These are phyloP conservation scores for Cryphonectria naterciae DNA, from an alignment of 2,329 filamentous ascomycete species.

Conservation along the genomic window DNA sequence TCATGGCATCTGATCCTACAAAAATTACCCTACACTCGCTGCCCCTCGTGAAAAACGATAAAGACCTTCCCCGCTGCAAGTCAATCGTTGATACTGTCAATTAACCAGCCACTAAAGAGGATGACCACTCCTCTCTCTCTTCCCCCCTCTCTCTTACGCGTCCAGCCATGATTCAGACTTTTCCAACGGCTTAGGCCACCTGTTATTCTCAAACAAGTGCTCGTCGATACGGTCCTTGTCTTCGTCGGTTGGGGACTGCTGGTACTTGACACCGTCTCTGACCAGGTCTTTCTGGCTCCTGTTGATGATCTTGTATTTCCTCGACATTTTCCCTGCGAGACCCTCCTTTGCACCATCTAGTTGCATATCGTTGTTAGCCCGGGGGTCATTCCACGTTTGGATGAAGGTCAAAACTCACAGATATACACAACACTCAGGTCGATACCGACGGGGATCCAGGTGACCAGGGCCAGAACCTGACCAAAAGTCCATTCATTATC, in stretches of 20 bases:
- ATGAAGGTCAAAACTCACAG: slow-evolving; percentile 31
- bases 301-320: slow-evolving; percentile 9
- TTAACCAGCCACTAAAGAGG: background rate
- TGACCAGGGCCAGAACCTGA: slow-evolving; percentile 38
- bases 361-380: background rate
- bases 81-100: too few relatives aligned
- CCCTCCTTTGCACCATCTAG: slow-evolving; percentile 16
- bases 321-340: slow-evolving; percentile 12
- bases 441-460: slow-evolving; percentile 37
- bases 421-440: slow-evolving; percentile 36
- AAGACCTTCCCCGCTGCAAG: background rate
- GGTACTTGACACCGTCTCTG: background rate
- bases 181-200: slow-evolving; percentile 1
- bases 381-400: background rate
- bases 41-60: background rate
- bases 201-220: background rate
- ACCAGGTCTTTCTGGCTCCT: background rate
- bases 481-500: slow-evolving; percentile 39
- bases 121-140: background rate
- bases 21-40: background rate
- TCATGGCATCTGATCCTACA: background rate
- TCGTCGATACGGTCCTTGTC: background rate
- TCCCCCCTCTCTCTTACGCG: background rate
- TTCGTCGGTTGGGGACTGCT: background rate
- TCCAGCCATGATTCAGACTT: slow-evolving; percentile 11